phyloP scores from a whole-genome alignment of 306 rosid genomes.

The Nissolia schottii region DNA sequence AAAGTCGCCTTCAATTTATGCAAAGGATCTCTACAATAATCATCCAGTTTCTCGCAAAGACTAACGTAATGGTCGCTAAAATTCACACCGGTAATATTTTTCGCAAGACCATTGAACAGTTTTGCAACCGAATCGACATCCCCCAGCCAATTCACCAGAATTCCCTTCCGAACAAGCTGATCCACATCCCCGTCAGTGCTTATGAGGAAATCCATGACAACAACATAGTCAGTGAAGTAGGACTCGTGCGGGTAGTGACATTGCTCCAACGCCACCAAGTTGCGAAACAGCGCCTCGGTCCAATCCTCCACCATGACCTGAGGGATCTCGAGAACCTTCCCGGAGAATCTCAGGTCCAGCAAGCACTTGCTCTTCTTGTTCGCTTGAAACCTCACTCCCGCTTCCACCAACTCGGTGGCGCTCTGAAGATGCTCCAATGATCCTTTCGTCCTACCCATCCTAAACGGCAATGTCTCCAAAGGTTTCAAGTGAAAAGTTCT shows the following conservation, averaged over 20 bases:
- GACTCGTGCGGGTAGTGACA: constrained; percentile 13
- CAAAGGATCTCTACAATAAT: neutral
- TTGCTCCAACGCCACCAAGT: constrained; percentile 37
- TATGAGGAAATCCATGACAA: constrained; percentile 19
- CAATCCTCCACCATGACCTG: constrained; percentile 19
- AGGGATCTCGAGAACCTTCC: constrained; percentile 29
- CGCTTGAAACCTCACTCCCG: constrained; percentile 20
- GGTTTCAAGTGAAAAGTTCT: constrained; percentile 29
- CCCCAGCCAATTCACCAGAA: constrained; percentile 17
- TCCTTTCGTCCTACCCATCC: neutral
- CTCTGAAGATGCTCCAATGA: neutral
- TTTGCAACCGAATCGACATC: constrained; percentile 27
- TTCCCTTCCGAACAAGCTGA: constrained; percentile 1
- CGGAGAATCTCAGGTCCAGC: constrained; percentile 22
- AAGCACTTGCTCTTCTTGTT: neutral
- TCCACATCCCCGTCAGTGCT: constrained; percentile 28
- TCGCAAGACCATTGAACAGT: constrained; percentile 22
- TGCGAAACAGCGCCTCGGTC: constrained; percentile 26
- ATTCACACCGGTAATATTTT: neutral
- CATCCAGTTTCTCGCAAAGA: constrained; percentile 13
- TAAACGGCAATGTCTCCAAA: neutral
- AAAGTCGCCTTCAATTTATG: constrained; percentile 25
- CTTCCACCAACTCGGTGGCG: constrained; percentile 29
- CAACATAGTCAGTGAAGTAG: constrained; percentile 26
- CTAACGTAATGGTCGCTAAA: neutral